These are phyloP conservation scores for Fusarium citri DNA, from an alignment of 2,329 filamentous ascomycete genomes.

Conservation along the genomic window DNA sequence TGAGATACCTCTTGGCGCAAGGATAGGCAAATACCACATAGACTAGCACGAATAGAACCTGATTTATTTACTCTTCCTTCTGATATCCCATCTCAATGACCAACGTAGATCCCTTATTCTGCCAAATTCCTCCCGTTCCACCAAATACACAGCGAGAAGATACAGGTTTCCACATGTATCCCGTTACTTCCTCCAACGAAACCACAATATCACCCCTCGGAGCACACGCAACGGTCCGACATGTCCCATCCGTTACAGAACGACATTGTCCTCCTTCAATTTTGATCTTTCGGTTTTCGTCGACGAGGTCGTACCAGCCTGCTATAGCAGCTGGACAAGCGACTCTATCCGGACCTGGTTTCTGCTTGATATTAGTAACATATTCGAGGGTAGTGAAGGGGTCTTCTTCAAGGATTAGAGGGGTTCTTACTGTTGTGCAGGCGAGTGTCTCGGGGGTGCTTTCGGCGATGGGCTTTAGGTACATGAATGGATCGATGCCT, in stretches of 20 bases:
- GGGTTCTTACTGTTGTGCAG: constrained; percentile 28
- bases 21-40: constrained; percentile 11
- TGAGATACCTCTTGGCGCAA: constrained; percentile 37
- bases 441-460: constrained; percentile 22
- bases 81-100: constrained; percentile 35
- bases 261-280: constrained; percentile 27
- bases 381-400: background rate
- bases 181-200: constrained; percentile 12
- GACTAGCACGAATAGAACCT: constrained; percentile 10
- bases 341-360: constrained; percentile 31
- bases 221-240: constrained; percentile 37
- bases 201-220: constrained; percentile 14
- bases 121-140: constrained; percentile 39
- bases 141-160: constrained; percentile 38
- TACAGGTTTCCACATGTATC: constrained; percentile 43
- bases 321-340: constrained; percentile 37
- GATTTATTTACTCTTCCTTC: constrained; percentile 2
- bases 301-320: constrained; percentile 18
- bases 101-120: constrained; percentile 24
- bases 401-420: too few relatives aligned
- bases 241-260: constrained; percentile 10
- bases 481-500: constrained; percentile 26
- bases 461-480: constrained; percentile 3
- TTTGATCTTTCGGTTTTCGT: constrained; percentile 6
- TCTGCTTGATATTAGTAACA: background rate